phyloP scores from a whole-genome alignment of 805 yeast genomes.

The Kodamaea restingae region DNA sequence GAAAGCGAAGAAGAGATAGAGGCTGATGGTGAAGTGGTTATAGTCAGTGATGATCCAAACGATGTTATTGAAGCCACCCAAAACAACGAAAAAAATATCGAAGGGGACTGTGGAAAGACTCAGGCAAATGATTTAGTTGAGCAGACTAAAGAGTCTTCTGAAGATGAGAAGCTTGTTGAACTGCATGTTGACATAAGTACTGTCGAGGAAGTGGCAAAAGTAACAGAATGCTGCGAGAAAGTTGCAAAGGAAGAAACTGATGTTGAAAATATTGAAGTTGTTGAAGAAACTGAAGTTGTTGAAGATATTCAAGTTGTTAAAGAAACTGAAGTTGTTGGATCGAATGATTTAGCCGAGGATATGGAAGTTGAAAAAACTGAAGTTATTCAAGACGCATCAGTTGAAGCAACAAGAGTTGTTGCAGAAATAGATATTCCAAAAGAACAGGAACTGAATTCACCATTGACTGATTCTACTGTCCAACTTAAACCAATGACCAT shows the following conservation, averaged over 20 bases:
- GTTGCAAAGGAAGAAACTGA: not conserved
- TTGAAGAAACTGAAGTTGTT: not conserved
- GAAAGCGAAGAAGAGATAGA: constrained; percentile 7
- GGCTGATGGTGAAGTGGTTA: not conserved
- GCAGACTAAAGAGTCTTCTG: too few relatives aligned
- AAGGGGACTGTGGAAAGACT: too few relatives aligned
- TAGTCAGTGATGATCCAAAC: not conserved
- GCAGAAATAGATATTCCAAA: too few relatives aligned
- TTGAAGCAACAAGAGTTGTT: too few relatives aligned
- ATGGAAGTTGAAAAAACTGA: constrained; percentile 2
- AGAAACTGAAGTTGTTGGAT: not conserved
- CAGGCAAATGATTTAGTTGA: too few relatives aligned
- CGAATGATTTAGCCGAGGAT: constrained; percentile 1
- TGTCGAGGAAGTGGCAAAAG: not conserved
- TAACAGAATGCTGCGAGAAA: not conserved
- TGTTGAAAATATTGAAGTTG: not conserved
- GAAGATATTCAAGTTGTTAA: not conserved
- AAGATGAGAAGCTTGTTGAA: not conserved
- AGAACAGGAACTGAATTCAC: not conserved
- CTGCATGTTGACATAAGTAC: too few relatives aligned
- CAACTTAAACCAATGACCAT: not conserved
- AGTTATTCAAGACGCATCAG: too few relatives aligned
- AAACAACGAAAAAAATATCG: too few relatives aligned
- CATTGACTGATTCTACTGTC: not conserved
- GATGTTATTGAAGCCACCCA: too few relatives aligned